These are phyloP conservation scores for Coniochaeta prunicola DNA, from an alignment of 2,329 filamentous ascomycete species.

Conservation along the genomic window DNA sequence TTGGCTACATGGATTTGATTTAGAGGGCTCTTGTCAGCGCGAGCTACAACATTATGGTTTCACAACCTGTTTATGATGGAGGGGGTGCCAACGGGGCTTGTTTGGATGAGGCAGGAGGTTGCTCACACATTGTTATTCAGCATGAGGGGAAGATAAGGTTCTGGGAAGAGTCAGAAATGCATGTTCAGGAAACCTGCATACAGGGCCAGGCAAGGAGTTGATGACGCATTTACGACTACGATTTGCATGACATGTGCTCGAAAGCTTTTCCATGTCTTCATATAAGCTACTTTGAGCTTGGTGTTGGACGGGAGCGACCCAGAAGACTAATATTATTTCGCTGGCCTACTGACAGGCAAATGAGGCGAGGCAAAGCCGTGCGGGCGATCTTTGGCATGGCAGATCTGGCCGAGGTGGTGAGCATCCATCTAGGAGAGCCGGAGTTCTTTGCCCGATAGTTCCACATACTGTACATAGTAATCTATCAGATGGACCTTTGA, in stretches of 20 bases:
- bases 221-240: not conserved
- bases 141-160: not conserved
- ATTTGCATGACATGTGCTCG: not conserved
- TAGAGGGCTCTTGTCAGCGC: not conserved
- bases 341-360: not conserved
- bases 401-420: not conserved
- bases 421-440: not conserved
- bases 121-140: no score
- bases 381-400: not conserved
- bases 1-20: not conserved
- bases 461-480: not conserved
- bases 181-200: not conserved
- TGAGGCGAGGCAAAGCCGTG: not conserved
- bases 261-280: not conserved
- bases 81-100: not conserved
- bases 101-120: no score
- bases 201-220: not conserved
- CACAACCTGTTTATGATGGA: not conserved
- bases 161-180: no score
- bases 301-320: no score
- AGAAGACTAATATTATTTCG: no score
- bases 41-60: not conserved
- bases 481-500: not conserved
- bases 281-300: not conserved
- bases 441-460: not conserved